Evolutionary conservation across 2,329 filamentous ascomycete species (phyloP).

Genomic region (Septoria linicola): DNA sequence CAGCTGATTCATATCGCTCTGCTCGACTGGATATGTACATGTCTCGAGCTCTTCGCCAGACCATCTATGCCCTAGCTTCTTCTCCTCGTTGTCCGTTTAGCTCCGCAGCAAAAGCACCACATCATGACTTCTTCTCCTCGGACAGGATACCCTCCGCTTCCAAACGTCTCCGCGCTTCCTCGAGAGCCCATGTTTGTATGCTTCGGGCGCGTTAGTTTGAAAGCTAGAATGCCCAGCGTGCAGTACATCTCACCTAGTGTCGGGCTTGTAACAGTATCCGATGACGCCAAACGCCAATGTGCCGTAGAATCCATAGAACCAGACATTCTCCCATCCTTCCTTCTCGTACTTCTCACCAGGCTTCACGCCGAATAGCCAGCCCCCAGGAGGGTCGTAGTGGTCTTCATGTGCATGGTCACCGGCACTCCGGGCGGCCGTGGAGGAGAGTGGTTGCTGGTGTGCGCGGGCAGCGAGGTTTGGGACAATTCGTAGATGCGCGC

Average conservation of each 20-base stretch:
- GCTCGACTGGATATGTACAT: slow-evolving; percentile 22
- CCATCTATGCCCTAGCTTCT: neutral
- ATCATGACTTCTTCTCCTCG: slow-evolving; percentile 37
- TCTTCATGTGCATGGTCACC: slow-evolving; percentile 67
- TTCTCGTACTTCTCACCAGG: slow-evolving; percentile 93
- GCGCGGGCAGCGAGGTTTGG: slow-evolving; percentile 31
- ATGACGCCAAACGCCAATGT: slow-evolving; percentile 70
- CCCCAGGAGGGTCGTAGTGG: slow-evolving; percentile 84
- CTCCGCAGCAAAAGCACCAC: too few species aligned
- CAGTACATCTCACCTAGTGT: slow-evolving; percentile 76
- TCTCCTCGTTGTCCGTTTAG: neutral
- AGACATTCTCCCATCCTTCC: slow-evolving; percentile 92
- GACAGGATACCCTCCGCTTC: slow-evolving; percentile 92
- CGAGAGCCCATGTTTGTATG: slow-evolving; percentile 98
- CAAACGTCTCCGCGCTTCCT: slow-evolving; percentile 91
- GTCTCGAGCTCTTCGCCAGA: neutral
- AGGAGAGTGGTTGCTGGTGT: slow-evolving; percentile 36
- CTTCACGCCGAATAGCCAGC: slow-evolving; percentile 92
- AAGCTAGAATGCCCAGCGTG: neutral
- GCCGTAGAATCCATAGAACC: slow-evolving; percentile 81
- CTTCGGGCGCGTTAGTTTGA: slow-evolving; percentile 50
- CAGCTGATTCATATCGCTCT: slow-evolving; percentile 19
- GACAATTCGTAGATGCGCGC: slow-evolving; percentile 36
- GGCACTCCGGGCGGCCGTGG: slow-evolving; percentile 36
- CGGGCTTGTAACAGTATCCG: slow-evolving; percentile 93